Evolutionary conservation across 2,329 filamentous ascomycete species (phyloP).

Genomic region (Elsinoe fawcettii): DNA sequence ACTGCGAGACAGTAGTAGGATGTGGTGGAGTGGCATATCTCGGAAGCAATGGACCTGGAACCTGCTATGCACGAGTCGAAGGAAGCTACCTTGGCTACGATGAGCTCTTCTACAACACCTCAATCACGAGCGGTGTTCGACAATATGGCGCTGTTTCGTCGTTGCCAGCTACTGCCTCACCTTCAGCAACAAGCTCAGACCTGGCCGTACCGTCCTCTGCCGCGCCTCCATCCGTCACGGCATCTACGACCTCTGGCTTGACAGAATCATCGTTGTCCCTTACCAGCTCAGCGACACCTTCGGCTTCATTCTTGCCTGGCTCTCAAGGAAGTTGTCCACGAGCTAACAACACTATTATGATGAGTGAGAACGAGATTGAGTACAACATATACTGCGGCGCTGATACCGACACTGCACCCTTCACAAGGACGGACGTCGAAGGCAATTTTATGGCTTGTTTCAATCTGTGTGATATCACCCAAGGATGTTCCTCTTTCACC

Average conservation of each 20-base stretch:
- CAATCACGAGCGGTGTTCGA: slow-evolving; percentile 17
- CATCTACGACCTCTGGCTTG: background rate
- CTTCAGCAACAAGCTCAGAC: background rate
- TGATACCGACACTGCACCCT: slow-evolving; percentile 14
- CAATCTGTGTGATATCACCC: slow-evolving; percentile 18
- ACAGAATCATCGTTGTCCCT: background rate
- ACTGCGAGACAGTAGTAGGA: slow-evolving; percentile 17
- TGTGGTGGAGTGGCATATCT: slow-evolving; percentile 20
- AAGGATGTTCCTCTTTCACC: slow-evolving; percentile 17
- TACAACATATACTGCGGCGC: slow-evolving; percentile 20
- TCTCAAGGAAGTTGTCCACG: slow-evolving; percentile 13
- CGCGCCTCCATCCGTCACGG: background rate
- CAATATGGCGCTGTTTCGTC: background rate
- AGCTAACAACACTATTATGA: slow-evolving; percentile 14
- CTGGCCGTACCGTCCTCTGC: background rate
- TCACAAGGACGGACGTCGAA: background rate
- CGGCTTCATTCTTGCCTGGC: slow-evolving; percentile 14
- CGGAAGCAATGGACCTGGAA: slow-evolving; percentile 22
- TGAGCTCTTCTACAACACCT: slow-evolving; percentile 17
- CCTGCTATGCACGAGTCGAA: slow-evolving; percentile 18
- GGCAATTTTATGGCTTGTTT: slow-evolving; percentile 20
- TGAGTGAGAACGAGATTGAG: slow-evolving; percentile 16
- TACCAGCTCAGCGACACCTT: background rate
- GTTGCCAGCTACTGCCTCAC: background rate
- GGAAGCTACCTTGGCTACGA: slow-evolving; percentile 9